Conservation (phyloP, 768 basidiomycete genomes). For the Basidioascus undulatus region DNA sequence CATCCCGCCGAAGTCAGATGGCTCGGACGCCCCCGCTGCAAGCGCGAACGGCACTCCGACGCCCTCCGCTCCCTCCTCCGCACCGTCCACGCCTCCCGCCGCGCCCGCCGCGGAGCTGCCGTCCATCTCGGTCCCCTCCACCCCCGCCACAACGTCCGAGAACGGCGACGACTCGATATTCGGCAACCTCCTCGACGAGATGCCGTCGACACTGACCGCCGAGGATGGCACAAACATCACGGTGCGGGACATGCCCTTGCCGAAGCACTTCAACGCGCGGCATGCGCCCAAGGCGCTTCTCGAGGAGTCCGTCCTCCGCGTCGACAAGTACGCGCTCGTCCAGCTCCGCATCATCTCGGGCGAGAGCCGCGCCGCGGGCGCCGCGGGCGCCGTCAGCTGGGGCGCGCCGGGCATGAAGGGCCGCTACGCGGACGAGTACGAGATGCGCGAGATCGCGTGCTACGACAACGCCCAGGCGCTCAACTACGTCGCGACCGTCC, state of each 20-base stretch:
- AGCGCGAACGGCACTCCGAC: neutral
- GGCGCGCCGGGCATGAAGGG: conserved; percentile 22
- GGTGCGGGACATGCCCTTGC: conserved; percentile 44
- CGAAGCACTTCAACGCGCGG: conserved; percentile 60
- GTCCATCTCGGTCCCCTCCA: neutral
- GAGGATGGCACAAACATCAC: conserved; percentile 16
- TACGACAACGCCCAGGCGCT: conserved; percentile 53
- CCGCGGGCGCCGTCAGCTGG: conserved; percentile 50
- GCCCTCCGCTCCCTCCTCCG: neutral
- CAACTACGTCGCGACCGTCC: conserved; percentile 68
- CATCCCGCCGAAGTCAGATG: conserved; percentile 20
- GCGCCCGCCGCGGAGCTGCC: neutral
- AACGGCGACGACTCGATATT: conserved; percentile 29
- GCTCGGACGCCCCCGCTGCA: neutral
- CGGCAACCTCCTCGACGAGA: conserved; percentile 45
- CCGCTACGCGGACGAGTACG: conserved; percentile 33
- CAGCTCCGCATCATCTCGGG: conserved; percentile 42
- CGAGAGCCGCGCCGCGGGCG: conserved; percentile 47
- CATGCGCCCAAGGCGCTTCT: conserved; percentile 57
- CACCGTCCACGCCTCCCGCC: neutral
- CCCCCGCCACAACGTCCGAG: neutral
- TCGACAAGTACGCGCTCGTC: conserved; percentile 49
- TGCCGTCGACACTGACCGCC: conserved; percentile 33
- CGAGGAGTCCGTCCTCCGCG: conserved; percentile 30
- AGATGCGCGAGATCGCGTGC: conserved; percentile 60